Conservation (phyloP, 75 land plant species). For the Pinus albicaulis region DNA sequence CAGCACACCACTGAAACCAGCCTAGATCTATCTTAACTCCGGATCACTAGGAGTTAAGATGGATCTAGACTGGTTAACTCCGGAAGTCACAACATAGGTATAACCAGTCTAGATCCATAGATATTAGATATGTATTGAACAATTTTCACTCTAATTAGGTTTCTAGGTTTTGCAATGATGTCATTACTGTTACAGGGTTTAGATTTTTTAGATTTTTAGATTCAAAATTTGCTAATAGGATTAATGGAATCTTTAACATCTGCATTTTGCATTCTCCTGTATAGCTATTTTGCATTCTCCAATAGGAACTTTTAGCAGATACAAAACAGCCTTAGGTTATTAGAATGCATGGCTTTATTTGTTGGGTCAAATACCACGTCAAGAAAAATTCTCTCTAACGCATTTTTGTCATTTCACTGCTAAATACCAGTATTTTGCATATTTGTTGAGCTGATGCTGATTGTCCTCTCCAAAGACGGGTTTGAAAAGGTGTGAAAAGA, state of each 20-base stretch:
- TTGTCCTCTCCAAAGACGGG: slow-evolving; percentile 23
- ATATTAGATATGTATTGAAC: no score
- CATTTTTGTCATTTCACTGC: neutral
- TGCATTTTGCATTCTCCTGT: neutral
- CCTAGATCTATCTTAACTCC: no score
- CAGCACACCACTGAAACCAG: no score
- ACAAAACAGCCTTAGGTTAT: neutral
- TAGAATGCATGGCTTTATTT: neutral
- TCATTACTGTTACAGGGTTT: no score
- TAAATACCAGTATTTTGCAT: neutral
- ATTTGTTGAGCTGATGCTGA: neutral
- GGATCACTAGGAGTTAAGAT: no score
- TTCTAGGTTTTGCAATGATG: no score
- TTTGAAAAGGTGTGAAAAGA: slow-evolving; percentile 76
- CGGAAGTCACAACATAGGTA: no score
- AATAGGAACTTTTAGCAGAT: neutral
- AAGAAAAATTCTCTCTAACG: no score
- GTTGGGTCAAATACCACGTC: neutral
- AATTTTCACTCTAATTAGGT: no score
- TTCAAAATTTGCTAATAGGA: neutral
- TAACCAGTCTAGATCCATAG: no score
- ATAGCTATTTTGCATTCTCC: neutral
- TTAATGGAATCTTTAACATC: neutral
- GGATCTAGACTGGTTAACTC: no score
- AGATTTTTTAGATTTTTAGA: neutral